Evolutionary conservation across 75 land plant species (phyloP).

Genomic region (Sequoia sempervirens): DNA sequence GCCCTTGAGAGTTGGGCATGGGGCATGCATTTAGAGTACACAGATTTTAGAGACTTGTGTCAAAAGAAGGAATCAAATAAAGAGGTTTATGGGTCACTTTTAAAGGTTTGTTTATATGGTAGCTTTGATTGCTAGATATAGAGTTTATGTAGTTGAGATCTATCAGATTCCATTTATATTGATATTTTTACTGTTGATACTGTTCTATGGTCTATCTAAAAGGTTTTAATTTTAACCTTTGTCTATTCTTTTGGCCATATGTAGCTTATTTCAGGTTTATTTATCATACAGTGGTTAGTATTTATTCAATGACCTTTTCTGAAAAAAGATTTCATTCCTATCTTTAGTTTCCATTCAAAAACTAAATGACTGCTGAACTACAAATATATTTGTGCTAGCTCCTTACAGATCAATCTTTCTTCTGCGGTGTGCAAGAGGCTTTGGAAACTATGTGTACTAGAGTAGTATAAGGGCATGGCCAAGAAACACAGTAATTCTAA

Average conservation of each 20-base stretch:
- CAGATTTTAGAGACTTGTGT: slow-evolving; percentile 57
- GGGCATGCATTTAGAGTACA: slow-evolving; percentile 42
- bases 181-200: neutral
- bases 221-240: neutral
- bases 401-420: too few relatives aligned
- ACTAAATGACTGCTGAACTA: too few relatives aligned
- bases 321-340: neutral
- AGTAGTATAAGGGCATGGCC: too few relatives aligned
- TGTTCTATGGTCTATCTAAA: neutral
- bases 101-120: slow-evolving; percentile 38
- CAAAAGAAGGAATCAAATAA: slow-evolving; percentile 37
- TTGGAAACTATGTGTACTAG: too few relatives aligned
- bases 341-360: neutral
- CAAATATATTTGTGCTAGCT: too few relatives aligned
- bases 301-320: neutral
- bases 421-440: too few relatives aligned
- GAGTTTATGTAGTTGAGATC: neutral
- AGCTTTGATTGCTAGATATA: neutral
- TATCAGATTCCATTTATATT: neutral
- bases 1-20: slow-evolving; percentile 72
- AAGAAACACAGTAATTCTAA: too few relatives aligned
- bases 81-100: slow-evolving; percentile 52
- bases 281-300: neutral
- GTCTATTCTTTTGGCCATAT: neutral
- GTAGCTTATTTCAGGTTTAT: neutral